Evolutionary conservation across 495 filamentous ascomycete species (phyloP), one percentile per base, ranked within the genome.

Genomic region (Rhizodiscina lignyota): DNA sequence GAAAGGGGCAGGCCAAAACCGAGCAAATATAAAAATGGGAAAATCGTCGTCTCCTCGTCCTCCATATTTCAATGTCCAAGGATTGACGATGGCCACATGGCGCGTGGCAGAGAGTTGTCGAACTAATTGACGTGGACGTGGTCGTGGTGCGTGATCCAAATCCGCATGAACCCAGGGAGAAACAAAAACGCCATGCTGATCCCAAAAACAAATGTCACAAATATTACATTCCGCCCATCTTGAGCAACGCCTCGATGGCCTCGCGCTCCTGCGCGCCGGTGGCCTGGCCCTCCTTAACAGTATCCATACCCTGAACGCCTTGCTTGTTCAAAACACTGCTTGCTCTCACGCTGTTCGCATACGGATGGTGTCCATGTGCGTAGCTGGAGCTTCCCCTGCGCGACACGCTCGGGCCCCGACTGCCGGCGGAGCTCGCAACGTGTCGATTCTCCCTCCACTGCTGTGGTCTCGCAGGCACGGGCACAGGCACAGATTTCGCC

Each of bases 231-330:
- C 79, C 84, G 58, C 81, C 80, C 56, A 91, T 71, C 57, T 73
- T 72, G 47, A 91, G 63, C 54, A 91, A 72, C 37, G 82, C 82
- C 55, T 83, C 83, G 42, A 84, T 71, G 24, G 83, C 83, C 51
- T 83, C 81, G 50, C 79, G 76, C 63, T 91, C 83, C 58, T 82
- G 73, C 27, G 65, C 63, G 45, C 76, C 23, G 12, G 68, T 4
- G 8, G 45, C 49, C n/a, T 50, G 39, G 30, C 54, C 51, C 39
- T 61, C 57, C 38, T 53, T 50, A 20, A 57, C 56, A n/a, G n/a
- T n/a, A n/a, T n/a, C n/a, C n/a, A n/a, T n/a, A n/a, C n/a, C n/a
- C n/a, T n/a, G n/a, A n/a, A n/a, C n/a, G n/a, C n/a, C n/a, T n/a
- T n/a, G n/a, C n/a, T n/a, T n/a, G n/a, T n/a, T n/a, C 30, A 8